A percentile compares a stretch with the other conserved stretches of the same genome.
Conservation (phyloP, 345 rosid species). For the Arabidopsis thaliana region DNA sequence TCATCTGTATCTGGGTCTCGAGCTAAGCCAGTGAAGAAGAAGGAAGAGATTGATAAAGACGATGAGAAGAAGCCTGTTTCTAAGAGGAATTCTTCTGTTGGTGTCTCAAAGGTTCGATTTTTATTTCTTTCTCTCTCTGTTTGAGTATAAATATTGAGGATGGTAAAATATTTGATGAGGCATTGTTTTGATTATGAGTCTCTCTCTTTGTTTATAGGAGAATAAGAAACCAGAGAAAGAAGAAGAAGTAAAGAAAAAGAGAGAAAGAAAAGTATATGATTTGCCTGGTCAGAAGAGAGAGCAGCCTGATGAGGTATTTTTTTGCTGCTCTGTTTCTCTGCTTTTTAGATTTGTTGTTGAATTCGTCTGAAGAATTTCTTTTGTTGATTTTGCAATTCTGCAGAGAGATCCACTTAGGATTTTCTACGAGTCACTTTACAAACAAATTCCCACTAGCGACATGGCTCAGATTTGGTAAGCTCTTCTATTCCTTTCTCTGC, state of each 20-base stretch:
- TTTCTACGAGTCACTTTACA: conserved; percentile 77
- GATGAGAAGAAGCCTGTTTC: conserved; percentile 57
- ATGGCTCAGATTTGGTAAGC: conserved; percentile 97
- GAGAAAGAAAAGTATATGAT: conserved; percentile 76
- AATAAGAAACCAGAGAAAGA: conserved; percentile 55
- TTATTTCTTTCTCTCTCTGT: neutral
- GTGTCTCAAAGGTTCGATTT: conserved; percentile 54
- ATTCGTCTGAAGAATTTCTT: neutral
- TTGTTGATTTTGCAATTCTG: conserved; percentile 33
- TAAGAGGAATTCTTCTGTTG: conserved; percentile 47
- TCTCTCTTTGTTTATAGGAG: conserved; percentile 31
- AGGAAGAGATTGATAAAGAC: conserved; percentile 51
- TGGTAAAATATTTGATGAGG: conserved; percentile 13
- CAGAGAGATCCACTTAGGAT: conserved; percentile 98
- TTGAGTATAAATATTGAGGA: neutral
- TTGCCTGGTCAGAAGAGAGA: conserved; percentile 94
- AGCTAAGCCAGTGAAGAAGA: conserved; percentile 40
- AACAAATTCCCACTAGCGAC: conserved; percentile 81
- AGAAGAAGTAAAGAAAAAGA: conserved; percentile 60
- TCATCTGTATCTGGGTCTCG: neutral
- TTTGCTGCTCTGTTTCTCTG: neutral
- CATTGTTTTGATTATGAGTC: conserved; percentile 21
- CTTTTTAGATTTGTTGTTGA: conserved; percentile 14
- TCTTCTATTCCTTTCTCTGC: conserved; percentile 3
- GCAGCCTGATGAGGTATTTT: conserved; percentile 74